A percentile compares a stretch with the other conserved stretches of the same genome.
phyloP scores from a whole-genome alignment of 352 stramenopile species.

The Globisporangium paroecandrum region DNA sequence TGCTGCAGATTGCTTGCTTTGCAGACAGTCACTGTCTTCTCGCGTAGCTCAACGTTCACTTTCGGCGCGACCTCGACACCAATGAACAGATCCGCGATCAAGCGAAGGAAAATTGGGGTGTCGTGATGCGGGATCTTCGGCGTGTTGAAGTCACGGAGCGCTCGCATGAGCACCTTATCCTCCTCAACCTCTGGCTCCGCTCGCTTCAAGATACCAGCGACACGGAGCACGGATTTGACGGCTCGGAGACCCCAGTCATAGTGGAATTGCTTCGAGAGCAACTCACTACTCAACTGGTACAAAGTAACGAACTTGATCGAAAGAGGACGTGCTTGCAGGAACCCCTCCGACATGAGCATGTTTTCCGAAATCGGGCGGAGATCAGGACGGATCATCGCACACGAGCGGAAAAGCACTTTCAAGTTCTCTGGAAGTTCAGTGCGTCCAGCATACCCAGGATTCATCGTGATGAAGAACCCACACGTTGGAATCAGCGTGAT shows the following conservation, averaged over 20 bases:
- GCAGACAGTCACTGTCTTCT: constrained; percentile 90
- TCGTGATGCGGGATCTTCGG: constrained; percentile 87
- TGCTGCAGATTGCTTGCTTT: constrained; percentile 86
- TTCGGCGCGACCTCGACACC: constrained; percentile 93
- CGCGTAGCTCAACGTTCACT: constrained; percentile 90
- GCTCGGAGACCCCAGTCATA: constrained; percentile 89
- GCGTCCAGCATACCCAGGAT: constrained; percentile 89
- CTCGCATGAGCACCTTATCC: constrained; percentile 86
- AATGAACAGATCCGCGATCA: constrained; percentile 90
- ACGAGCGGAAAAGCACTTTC: constrained; percentile 91
- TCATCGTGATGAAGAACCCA: constrained; percentile 96
- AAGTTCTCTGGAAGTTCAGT: constrained; percentile 88
- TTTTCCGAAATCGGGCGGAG: constrained; percentile 89
- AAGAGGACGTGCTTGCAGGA: constrained; percentile 82
- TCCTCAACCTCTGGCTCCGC: constrained; percentile 80
- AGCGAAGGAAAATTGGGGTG: constrained; percentile 83
- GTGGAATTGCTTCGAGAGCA: constrained; percentile 91
- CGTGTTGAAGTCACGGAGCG: constrained; percentile 84
- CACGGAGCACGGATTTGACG: constrained; percentile 87
- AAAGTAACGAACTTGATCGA: constrained; percentile 93
- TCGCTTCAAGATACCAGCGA: constrained; percentile 82
- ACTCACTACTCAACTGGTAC: constrained; percentile 80
- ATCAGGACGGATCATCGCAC: constrained; percentile 93
- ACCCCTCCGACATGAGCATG: constrained; percentile 89
- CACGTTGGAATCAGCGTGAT: constrained; percentile 86